These are phyloP conservation scores for Coemansia sp. DNA, from an alignment of 192 early-diverging fungal genomes.

Conservation along the genomic window DNA sequence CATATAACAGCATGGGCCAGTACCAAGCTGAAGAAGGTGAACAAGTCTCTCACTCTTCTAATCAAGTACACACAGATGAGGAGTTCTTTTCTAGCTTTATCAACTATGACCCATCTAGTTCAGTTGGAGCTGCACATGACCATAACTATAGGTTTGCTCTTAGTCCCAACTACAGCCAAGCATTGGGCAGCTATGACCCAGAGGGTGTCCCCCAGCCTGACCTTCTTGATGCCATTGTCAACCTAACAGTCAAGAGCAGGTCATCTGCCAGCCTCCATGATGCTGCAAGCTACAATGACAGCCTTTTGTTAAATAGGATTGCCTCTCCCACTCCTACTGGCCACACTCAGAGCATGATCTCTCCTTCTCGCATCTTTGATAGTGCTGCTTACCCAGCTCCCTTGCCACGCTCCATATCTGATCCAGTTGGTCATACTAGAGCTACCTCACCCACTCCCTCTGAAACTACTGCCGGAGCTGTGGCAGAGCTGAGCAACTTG, in stretches of 20 bases:
- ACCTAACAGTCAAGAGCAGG: constrained; percentile 33
- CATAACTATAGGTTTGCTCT: not conserved
- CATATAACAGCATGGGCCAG: not conserved
- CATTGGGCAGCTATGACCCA: not conserved
- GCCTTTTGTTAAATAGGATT: not conserved
- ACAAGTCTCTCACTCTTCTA: not conserved
- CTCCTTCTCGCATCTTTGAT: not conserved
- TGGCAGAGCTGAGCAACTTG: constrained; percentile 7
- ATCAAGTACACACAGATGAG: constrained; percentile 24
- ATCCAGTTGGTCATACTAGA: not conserved
- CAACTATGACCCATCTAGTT: constrained; percentile 18
- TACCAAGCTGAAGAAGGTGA: not conserved
- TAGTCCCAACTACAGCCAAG: not conserved
- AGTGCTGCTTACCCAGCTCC: not conserved
- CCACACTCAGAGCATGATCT: not conserved
- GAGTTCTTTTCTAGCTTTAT: constrained; percentile 44
- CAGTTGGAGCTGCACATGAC: not conserved
- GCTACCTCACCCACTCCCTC: not conserved
- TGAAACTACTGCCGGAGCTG: not conserved
- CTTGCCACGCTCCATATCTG: constrained; percentile 1
- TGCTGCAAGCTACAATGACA: not conserved
- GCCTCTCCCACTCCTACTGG: not conserved
- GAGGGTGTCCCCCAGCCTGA: constrained; percentile 24
- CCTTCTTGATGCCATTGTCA: constrained; percentile 40
- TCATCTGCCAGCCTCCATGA: not conserved